A percentile compares a stretch with the other conserved stretches of the same genome.
phyloP scores from a whole-genome alignment of 129 eudicot species.

The Daucus carota region DNA sequence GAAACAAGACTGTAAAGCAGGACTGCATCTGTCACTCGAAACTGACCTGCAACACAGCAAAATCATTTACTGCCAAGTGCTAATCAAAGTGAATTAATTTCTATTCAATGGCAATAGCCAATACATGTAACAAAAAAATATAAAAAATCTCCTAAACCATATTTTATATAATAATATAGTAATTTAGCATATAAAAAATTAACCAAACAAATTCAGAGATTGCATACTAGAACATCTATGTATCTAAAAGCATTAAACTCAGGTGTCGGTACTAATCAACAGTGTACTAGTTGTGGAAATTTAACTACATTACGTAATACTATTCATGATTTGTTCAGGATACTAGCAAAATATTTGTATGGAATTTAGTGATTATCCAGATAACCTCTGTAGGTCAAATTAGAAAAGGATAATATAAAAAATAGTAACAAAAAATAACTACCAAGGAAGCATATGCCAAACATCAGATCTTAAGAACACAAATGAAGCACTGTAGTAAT shows the following conservation, averaged over 20 bases:
- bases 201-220: neutral
- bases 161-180: neutral
- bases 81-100: neutral
- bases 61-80: neutral
- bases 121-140: neutral
- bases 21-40: neutral
- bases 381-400: neutral
- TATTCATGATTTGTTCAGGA: neutral
- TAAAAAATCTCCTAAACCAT: neutral
- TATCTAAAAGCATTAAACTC: neutral
- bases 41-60: neutral
- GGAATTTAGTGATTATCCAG: neutral
- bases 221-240: neutral
- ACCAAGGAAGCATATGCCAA: neutral
- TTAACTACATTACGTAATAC: neutral
- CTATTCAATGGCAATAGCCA: too few species aligned
- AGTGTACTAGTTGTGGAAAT: neutral
- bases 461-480: neutral
- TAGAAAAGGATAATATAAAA: neutral
- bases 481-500: neutral
- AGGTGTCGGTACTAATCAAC: neutral
- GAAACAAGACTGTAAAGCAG: neutral
- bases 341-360: too few species aligned
- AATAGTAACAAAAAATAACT: neutral
- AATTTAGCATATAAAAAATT: neutral